These are phyloP conservation scores for Solanum sitiens DNA, from an alignment of 257 asterid genomes.

Conservation along the genomic window DNA sequence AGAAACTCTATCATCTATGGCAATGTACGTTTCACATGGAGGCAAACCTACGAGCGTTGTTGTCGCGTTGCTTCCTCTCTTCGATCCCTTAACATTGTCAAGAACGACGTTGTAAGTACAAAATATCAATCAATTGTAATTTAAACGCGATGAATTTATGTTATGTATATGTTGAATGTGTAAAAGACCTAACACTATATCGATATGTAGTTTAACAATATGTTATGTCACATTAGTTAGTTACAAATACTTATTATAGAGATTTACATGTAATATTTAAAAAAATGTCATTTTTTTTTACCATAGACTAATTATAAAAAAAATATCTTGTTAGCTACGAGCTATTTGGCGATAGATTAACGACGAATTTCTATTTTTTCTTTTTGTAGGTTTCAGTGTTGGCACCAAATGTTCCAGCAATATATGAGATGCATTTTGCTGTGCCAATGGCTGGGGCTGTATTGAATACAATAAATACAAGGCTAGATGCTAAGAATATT, in stretches of 20 bases:
- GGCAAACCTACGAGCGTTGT: slow-evolving; percentile 59
- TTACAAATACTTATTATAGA: not conserved
- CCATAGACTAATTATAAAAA: too few species aligned
- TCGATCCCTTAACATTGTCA: not conserved
- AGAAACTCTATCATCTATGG: slow-evolving; percentile 49
- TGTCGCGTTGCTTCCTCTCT: slow-evolving; percentile 78
- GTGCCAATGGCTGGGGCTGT: slow-evolving; percentile 98
- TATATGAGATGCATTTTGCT: slow-evolving; percentile 88
- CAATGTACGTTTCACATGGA: slow-evolving; percentile 54
- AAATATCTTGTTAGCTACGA: accelerated
- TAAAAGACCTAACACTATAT: not conserved
- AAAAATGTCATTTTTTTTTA: too few species aligned
- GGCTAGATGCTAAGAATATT: slow-evolving; percentile 54
- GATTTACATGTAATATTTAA: not conserved
- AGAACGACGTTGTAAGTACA: slow-evolving; percentile 51
- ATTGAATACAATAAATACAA: slow-evolving; percentile 64
- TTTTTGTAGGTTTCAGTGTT: slow-evolving; percentile 57
- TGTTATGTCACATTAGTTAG: not conserved
- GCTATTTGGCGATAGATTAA: not conserved
- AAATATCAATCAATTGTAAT: not conserved
- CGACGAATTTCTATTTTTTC: not conserved
- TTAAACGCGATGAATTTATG: not conserved
- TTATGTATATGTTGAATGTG: not conserved
- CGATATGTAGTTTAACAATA: too few species aligned
- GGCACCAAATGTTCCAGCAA: slow-evolving; percentile 87